These are phyloP conservation scores for Eutypella sp. DNA, from an alignment of 2,329 filamentous ascomycete genomes.

Conservation along the genomic window DNA sequence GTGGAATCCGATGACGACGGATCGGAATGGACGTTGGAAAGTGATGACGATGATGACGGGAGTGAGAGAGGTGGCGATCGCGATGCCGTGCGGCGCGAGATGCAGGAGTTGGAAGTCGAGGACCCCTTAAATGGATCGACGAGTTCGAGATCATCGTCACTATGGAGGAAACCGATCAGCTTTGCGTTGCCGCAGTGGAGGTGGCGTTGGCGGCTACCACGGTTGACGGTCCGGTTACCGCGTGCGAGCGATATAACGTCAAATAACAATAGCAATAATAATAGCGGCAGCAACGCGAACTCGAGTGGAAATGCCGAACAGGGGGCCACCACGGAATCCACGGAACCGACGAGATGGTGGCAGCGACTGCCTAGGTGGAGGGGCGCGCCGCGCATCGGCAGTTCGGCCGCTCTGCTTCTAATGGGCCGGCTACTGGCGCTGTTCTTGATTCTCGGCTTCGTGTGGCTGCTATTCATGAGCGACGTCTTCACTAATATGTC, in stretches of 20 bases:
- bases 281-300: neutral
- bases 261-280: conserved; percentile 13
- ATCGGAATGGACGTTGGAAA: conserved; percentile 40
- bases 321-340: too few species aligned
- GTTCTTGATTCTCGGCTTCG: conserved; percentile 66
- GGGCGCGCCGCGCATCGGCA: conserved; percentile 36
- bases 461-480: conserved; percentile 83
- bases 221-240: conserved; percentile 44
- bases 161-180: conserved; percentile 53
- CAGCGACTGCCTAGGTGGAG: conserved; percentile 12
- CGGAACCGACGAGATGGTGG: neutral
- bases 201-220: conserved; percentile 49
- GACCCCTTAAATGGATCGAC: conserved; percentile 49
- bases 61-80: conserved; percentile 40
- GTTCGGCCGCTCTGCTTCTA: conserved; percentile 50
- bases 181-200: conserved; percentile 50
- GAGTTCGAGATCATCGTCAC: conserved; percentile 29
- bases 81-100: conserved; percentile 68
- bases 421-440: conserved; percentile 70
- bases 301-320: neutral
- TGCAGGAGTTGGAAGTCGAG: conserved; percentile 85
- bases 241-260: conserved; percentile 27
- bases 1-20: conserved; percentile 56
- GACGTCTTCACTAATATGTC: conserved; percentile 70
- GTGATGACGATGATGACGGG: conserved; percentile 36